These are phyloP conservation scores for Aspergillus egyptiacus DNA, from an alignment of 495 filamentous ascomycete genomes.

Conservation along the genomic window DNA sequence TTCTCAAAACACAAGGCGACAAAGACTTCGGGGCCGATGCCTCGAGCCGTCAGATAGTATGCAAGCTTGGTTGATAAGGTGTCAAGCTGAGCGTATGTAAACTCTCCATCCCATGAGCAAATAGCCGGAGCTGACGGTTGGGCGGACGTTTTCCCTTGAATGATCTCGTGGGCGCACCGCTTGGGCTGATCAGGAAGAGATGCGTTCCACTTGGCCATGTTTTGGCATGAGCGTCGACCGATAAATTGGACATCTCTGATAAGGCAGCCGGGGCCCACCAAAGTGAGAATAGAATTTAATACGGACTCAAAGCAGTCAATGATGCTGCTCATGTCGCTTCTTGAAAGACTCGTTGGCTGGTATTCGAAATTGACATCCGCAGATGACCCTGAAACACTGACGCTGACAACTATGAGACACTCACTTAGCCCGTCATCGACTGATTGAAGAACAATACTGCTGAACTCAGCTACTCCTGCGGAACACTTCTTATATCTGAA, in stretches of 20 bases:
- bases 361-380: conserved; percentile 37
- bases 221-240: conserved; percentile 6
- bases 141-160: not conserved
- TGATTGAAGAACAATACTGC: not conserved
- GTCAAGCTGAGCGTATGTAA: conserved; percentile 44
- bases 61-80: conserved; percentile 20
- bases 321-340: conserved; percentile 31
- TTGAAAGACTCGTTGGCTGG: conserved; percentile 31
- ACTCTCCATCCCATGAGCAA: conserved; percentile 43
- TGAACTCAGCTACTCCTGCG: conserved; percentile 4
- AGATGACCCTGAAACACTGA: conserved; percentile 39
- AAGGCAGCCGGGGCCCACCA: conserved; percentile 13
- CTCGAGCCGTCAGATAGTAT: conserved; percentile 10
- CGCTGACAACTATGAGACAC: conserved; percentile 54
- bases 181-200: conserved; percentile 7
- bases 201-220: conserved; percentile 10
- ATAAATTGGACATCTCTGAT: conserved; percentile 25
- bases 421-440: conserved; percentile 25
- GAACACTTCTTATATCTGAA: conserved; percentile 29
- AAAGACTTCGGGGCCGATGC: conserved; percentile 37
- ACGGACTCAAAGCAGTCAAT: conserved; percentile 39
- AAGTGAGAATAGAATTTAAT: conserved; percentile 31
- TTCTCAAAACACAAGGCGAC: conserved; percentile 56
- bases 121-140: conserved; percentile 1
- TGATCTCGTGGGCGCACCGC: conserved; percentile 10